Percentiles rank a stretch among this genome's conserved stretches.
These are phyloP conservation scores for Xylariaceae sp. DNA, from an alignment of 2,329 filamentous ascomycete genomes.

Conservation along the genomic window DNA sequence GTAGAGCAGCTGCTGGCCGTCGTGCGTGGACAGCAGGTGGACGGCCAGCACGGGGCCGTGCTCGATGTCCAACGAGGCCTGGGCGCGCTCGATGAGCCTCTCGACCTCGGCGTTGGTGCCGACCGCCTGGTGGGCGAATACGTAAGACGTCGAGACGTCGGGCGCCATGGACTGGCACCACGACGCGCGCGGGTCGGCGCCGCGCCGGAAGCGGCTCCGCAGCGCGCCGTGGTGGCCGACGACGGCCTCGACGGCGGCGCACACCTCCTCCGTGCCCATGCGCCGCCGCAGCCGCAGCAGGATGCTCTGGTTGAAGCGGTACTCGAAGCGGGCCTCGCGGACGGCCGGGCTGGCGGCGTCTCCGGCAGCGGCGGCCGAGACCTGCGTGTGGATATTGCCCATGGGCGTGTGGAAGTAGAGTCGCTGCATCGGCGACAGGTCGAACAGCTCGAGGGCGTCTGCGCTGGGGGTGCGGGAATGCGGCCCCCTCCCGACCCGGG, in stretches of 20 bases:
- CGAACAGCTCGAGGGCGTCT: conserved; percentile 30
- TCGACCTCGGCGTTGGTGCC: conserved; percentile 34
- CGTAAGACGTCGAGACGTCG: conserved; percentile 34
- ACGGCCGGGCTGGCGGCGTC: no score
- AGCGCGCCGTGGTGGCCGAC: conserved; percentile 46
- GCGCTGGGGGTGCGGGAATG: conserved; percentile 26
- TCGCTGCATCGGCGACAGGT: conserved; percentile 46
- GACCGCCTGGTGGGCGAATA: conserved; percentile 34
- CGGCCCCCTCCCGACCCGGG: no score
- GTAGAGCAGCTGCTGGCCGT: conserved; percentile 40
- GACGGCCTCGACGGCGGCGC: conserved; percentile 40
- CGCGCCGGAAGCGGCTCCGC: conserved; percentile 35
- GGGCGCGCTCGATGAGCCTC: conserved; percentile 31
- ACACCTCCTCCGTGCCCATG: conserved; percentile 35
- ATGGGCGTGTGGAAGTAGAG: conserved; percentile 43
- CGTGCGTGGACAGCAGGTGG: conserved; percentile 37
- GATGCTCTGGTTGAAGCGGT: conserved; percentile 44
- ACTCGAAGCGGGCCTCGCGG: conserved; percentile 25
- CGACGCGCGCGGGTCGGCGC: conserved; percentile 25
- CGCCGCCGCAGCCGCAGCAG: conserved; percentile 36
- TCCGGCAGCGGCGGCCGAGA: conserved; percentile 8
- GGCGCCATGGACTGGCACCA: conserved; percentile 41
- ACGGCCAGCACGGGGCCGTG: conserved; percentile 43
- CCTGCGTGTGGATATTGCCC: conserved; percentile 26
- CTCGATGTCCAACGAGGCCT: conserved; percentile 39